phyloP scores from a whole-genome alignment of 1,284 basidiomycete species.

The Boletus semigastroideus region DNA sequence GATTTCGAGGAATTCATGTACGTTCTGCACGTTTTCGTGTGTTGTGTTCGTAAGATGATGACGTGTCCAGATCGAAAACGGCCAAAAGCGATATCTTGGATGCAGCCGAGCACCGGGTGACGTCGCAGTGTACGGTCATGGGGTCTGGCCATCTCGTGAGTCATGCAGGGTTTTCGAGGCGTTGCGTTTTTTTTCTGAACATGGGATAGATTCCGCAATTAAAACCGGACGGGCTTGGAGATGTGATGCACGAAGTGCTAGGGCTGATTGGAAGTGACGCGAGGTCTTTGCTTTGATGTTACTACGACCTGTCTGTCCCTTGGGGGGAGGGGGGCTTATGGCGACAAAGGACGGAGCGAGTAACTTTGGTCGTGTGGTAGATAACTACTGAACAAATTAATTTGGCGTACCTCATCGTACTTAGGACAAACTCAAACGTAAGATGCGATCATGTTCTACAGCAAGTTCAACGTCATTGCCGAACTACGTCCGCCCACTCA shows the following conservation, averaged over 20 bases:
- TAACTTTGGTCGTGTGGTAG: too few species aligned
- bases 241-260: conserved; percentile 28
- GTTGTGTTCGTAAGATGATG: not conserved
- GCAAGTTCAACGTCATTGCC: not conserved
- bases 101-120: conserved; percentile 23
- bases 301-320: too few species aligned
- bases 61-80: conserved; percentile 19
- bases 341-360: too few species aligned
- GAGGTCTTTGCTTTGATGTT: conserved; percentile 21
- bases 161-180: not conserved
- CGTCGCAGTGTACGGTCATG: conserved; percentile 21
- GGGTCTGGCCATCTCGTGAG: conserved; percentile 34
- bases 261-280: conserved; percentile 9
- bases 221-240: conserved; percentile 30
- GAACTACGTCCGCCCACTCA: not conserved
- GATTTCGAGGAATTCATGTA: conserved; percentile 35
- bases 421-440: too few species aligned
- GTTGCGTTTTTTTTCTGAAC: not conserved
- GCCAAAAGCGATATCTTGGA: conserved; percentile 31
- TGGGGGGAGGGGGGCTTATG: too few species aligned
- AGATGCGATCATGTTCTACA: conserved; percentile 2
- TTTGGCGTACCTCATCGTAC: too few species aligned
- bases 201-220: conserved; percentile 26
- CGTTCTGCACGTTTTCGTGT: conserved; percentile 3
- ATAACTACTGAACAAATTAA: too few species aligned